These are phyloP conservation scores for Huntiella omanensis DNA, from an alignment of 2,329 filamentous ascomycete species.

Conservation along the genomic window DNA sequence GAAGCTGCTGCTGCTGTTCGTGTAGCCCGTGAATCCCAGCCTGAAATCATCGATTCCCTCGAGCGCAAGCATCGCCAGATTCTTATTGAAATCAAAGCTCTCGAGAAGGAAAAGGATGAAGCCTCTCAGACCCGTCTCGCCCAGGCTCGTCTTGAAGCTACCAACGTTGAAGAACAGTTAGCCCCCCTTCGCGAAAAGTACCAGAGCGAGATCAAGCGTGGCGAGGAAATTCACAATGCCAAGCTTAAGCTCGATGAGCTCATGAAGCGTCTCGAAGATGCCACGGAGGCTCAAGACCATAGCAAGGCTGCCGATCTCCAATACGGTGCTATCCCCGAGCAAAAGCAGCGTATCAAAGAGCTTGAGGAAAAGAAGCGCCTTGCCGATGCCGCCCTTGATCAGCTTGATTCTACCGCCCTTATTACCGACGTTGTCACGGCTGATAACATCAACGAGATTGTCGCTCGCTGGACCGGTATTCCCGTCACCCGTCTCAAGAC, in stretches of 20 bases:
- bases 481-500: constrained; percentile 87
- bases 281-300: constrained; percentile 71
- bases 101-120: constrained; percentile 86
- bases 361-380: constrained; percentile 66
- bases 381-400: constrained; percentile 53
- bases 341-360: constrained; percentile 58
- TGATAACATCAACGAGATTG: constrained; percentile 98
- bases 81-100: constrained; percentile 90
- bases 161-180: constrained; percentile 86
- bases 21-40: constrained; percentile 88
- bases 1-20: constrained; percentile 93
- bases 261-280: constrained; percentile 81
- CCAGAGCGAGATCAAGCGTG: constrained; percentile 76
- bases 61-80: constrained; percentile 80
- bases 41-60: constrained; percentile 84
- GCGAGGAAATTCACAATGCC: constrained; percentile 79
- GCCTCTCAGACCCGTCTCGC: constrained; percentile 69
- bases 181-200: constrained; percentile 88
- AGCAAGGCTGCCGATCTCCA: constrained; percentile 80
- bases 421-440: constrained; percentile 87
- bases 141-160: constrained; percentile 73
- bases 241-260: constrained; percentile 89
- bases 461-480: constrained; percentile 94
- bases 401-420: constrained; percentile 45
- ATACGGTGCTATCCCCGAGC: constrained; percentile 93